Percentiles rank a stretch among this genome's conserved stretches.
Conservation (phyloP, 2,329 filamentous ascomycete genomes). For the Trichoderma aggressivum region DNA sequence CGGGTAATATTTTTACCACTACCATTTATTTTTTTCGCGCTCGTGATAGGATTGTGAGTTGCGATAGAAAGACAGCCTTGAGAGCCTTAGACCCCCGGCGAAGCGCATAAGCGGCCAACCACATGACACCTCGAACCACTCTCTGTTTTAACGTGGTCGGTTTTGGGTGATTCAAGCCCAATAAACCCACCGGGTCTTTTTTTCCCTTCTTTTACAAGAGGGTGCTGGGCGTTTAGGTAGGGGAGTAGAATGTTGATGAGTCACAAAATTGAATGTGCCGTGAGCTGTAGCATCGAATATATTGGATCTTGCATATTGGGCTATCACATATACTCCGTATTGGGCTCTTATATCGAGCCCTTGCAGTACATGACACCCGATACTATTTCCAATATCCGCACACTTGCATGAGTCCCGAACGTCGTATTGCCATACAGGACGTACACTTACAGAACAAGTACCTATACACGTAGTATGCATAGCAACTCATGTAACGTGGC, state of each 20-base stretch:
- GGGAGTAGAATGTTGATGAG: background rate
- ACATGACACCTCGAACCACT: constrained; percentile 1
- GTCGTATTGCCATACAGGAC: background rate
- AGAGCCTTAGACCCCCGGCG: background rate
- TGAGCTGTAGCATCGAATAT: background rate
- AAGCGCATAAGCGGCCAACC: constrained; percentile 10
- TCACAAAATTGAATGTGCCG: background rate
- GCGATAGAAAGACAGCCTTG: background rate
- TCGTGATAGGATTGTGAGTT: background rate
- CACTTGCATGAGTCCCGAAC: background rate
- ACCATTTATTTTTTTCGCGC: background rate
- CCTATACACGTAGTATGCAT: background rate
- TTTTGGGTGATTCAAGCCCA: background rate
- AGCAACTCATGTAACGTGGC: background rate
- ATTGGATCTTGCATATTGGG: background rate
- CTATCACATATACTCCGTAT: background rate
- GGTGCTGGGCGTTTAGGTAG: background rate
- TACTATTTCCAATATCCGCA: background rate
- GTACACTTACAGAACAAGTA: background rate
- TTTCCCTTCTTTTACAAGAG: background rate
- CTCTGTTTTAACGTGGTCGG: background rate
- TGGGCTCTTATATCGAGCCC: background rate
- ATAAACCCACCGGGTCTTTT: background rate
- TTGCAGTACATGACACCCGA: background rate
- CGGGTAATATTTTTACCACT: background rate